Evolutionary conservation across 495 filamentous ascomycete species (phyloP), one percentile per base, ranked within the genome.

Genomic region (Trichoderma reesei): DNA sequence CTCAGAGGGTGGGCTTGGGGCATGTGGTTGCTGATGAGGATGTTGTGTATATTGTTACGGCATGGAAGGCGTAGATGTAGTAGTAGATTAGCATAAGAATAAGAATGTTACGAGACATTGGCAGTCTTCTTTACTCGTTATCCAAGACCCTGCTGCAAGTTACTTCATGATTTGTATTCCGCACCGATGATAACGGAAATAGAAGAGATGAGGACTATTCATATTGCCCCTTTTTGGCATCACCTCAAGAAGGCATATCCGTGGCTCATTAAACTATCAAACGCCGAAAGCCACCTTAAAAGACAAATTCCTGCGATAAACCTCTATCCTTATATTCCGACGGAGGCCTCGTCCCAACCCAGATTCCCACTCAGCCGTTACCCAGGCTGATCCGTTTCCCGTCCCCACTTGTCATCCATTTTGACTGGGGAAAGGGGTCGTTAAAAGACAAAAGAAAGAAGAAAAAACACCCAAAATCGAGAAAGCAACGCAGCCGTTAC

Each of bases 21-120:
- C 95, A 99, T 83, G 67, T 83, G 46, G 92, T 99, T 64, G 81
- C 88, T 2, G 95, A 99, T 71, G 95, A 97, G 78, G 95, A 99
- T 80, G 95, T 99, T 59, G 91, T 99, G 64, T 92, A 89, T 68
- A 96, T 99, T 72, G 90, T 97, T n/a, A 88, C 86, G 61, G 89
- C 86, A 69, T 92, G 79, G 70, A 82, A 80, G 69, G 82, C 81
- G 16, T 85, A 78, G 68, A 62, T 13, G 7, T 16, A 18, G 7
- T 16, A 18, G 20, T 34, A 41, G 16, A 42, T 14, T 37, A 37
- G 33, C 11, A 46, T 9, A 56, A 56, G 26, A 34, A 33, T 33
- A 56, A 33, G 8, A 10, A 34, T 6, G 1, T 9, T 36, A 59
- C 37, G 31, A 3, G 36, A 38, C 56, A 10, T 16, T 16, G 10